Conservation (phyloP, 1,284 basidiomycete species). For the Cutaneotrichosporon arboriforme region DNA sequence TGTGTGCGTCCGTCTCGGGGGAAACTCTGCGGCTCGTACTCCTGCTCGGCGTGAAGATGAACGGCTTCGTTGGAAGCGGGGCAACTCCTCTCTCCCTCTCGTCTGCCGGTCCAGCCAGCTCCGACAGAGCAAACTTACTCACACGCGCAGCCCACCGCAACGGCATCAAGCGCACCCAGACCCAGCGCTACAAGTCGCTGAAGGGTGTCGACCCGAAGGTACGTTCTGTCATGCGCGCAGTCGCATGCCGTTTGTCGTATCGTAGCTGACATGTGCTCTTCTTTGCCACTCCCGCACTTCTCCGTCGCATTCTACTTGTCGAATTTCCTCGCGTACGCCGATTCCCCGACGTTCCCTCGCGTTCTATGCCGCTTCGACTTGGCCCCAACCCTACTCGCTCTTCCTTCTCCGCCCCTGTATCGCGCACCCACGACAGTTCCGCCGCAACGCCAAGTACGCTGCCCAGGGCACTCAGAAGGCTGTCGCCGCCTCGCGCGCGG, state of each 20-base stretch:
- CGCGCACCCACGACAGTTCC: constrained; percentile 44
- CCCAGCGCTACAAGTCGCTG: constrained; percentile 72
- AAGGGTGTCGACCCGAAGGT: constrained; percentile 67
- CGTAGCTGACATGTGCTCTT: neutral
- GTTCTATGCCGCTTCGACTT: neutral
- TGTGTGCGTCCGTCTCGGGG: no score
- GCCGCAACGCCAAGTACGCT: constrained; percentile 50
- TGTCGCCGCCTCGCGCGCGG: constrained; percentile 26
- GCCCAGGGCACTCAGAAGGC: constrained; percentile 49
- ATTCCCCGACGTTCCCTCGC: neutral
- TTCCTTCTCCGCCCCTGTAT: neutral
- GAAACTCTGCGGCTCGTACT: no score
- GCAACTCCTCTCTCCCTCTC: no score
- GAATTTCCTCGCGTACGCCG: neutral
- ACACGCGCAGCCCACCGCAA: constrained; percentile 75
- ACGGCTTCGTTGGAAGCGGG: no score
- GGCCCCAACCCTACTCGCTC: neutral
- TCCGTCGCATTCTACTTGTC: neutral
- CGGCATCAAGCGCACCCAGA: constrained; percentile 80
- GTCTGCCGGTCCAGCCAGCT: neutral
- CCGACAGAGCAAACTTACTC: neutral
- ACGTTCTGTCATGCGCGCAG: constrained; percentile 14
- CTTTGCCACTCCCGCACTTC: neutral
- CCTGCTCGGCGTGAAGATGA: no score
- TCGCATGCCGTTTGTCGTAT: neutral